phyloP scores from a whole-genome alignment of 1,139 yeast species.

The Hansenula lynferdii region DNA sequence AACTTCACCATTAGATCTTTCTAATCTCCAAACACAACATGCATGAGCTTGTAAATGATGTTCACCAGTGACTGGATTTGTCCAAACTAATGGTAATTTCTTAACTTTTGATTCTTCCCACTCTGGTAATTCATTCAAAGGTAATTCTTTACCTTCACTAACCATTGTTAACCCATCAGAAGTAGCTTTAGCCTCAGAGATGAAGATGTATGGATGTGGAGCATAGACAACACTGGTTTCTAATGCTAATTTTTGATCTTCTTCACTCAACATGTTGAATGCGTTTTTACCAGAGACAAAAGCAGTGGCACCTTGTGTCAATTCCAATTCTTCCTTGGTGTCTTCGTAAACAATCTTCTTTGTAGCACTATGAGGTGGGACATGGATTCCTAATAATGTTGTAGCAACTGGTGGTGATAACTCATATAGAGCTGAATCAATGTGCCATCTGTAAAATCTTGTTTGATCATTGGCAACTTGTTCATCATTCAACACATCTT shows the following conservation, averaged over 20 bases:
- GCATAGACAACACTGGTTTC: conserved; percentile 79
- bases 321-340: conserved; percentile 54
- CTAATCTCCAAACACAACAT: conserved; percentile 70
- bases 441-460: conserved; percentile 89
- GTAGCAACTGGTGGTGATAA: conserved; percentile 84
- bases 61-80: conserved; percentile 80
- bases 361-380: conserved; percentile 44
- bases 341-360: conserved; percentile 62
- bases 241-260: conserved; percentile 69
- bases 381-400: conserved; percentile 74
- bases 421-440: conserved; percentile 83
- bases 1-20: conserved; percentile 51
- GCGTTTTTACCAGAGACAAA: conserved; percentile 80
- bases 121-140: conserved; percentile 63
- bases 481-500: conserved; percentile 52
- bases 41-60: conserved; percentile 86
- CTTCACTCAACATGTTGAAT: conserved; percentile 56
- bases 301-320: conserved; percentile 84
- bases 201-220: conserved; percentile 86
- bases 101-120: conserved; percentile 80
- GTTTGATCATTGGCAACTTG: conserved; percentile 62
- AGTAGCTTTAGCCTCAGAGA: conserved; percentile 75
- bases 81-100: conserved; percentile 83
- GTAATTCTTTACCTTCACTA: conserved; percentile 66
- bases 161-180: conserved; percentile 84